These are phyloP conservation scores for Mycena citricolor DNA, from an alignment of 1,284 basidiomycete genomes.

Conservation along the genomic window DNA sequence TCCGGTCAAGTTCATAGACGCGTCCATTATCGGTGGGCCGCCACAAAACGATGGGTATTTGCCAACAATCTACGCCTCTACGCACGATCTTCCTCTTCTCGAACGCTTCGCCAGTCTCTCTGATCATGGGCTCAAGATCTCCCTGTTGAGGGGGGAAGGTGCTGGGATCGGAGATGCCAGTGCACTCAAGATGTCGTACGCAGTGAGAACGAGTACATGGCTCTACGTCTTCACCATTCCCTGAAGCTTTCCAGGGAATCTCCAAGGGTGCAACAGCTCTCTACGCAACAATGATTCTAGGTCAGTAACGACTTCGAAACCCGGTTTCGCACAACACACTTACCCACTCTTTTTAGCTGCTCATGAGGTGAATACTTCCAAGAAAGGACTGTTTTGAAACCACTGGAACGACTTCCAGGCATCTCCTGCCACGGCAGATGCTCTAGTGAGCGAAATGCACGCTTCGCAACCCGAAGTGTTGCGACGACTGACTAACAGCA, in stretches of 20 bases:
- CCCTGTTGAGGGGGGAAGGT: constrained; percentile 45
- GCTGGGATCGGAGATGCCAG: constrained; percentile 57
- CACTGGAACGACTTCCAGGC: constrained; percentile 28
- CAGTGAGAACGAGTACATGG: constrained; percentile 37
- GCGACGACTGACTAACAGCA: constrained; percentile 35
- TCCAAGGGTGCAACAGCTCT: constrained; percentile 55
- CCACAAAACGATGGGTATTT: constrained; percentile 44
- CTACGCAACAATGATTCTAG: constrained; percentile 57
- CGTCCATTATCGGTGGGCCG: constrained; percentile 58
- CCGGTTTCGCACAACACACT: background rate
- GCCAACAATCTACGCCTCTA: constrained; percentile 57
- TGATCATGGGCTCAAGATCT: constrained; percentile 47
- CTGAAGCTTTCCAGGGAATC: constrained; percentile 42
- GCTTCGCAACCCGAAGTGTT: constrained; percentile 47
- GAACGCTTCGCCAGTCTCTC: constrained; percentile 42
- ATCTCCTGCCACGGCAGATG: constrained; percentile 57
- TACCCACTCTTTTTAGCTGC: constrained; percentile 50
- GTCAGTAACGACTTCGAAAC: constrained; percentile 30
- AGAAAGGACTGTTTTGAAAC: background rate
- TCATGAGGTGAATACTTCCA: constrained; percentile 29
- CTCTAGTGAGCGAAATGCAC: constrained; percentile 48
- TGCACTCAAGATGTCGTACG: constrained; percentile 64
- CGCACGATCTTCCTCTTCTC: constrained; percentile 37
- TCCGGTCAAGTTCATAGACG: constrained; percentile 51
- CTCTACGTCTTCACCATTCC: background rate